Percentiles rank a stretch among this genome's conserved stretches.
phyloP scores from a whole-genome alignment of 352 stramenopile species.

The Halophytophthora batemanensis region DNA sequence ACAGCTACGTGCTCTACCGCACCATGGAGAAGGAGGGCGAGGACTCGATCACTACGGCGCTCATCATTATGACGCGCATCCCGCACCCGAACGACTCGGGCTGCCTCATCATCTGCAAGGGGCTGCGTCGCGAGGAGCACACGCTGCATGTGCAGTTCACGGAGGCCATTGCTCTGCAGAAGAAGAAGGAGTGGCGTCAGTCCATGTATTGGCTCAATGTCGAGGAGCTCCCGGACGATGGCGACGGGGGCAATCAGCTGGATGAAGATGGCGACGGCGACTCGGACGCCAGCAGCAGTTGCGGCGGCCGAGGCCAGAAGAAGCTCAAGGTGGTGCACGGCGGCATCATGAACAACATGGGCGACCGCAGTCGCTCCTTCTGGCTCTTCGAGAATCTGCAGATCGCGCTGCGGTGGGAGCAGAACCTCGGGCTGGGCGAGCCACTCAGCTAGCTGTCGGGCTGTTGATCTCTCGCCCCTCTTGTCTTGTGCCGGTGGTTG shows the following conservation, averaged over 20 bases:
- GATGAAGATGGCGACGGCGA: constrained; percentile 7
- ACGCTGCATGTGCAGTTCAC: constrained; percentile 45
- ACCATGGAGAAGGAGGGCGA: constrained; percentile 61
- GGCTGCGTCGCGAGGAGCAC: constrained; percentile 45
- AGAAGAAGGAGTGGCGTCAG: constrained; percentile 53
- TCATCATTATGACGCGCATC: constrained; percentile 58
- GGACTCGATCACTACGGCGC: constrained; percentile 52
- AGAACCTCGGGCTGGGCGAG: constrained; percentile 40
- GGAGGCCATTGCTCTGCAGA: constrained; percentile 39
- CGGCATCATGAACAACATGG: constrained; percentile 63
- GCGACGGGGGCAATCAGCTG: constrained; percentile 12
- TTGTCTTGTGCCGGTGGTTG: no score
- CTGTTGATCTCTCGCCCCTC: no score
- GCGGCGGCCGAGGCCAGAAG: no score
- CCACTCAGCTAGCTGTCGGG: constrained; percentile 24
- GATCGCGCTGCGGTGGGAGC: constrained; percentile 50
- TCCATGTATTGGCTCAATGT: constrained; percentile 62
- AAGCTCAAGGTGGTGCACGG: constrained; percentile 41
- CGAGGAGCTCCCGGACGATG: constrained; percentile 22
- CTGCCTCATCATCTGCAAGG: constrained; percentile 54
- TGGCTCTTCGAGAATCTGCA: constrained; percentile 57
- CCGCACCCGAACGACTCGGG: constrained; percentile 28
- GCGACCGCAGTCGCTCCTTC: constrained; percentile 49
- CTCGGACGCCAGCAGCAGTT: constrained; percentile 1
- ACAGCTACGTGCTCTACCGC: constrained; percentile 50